Conservation (phyloP, 768 basidiomycete species). For the Cubamyces sp. region DNA sequence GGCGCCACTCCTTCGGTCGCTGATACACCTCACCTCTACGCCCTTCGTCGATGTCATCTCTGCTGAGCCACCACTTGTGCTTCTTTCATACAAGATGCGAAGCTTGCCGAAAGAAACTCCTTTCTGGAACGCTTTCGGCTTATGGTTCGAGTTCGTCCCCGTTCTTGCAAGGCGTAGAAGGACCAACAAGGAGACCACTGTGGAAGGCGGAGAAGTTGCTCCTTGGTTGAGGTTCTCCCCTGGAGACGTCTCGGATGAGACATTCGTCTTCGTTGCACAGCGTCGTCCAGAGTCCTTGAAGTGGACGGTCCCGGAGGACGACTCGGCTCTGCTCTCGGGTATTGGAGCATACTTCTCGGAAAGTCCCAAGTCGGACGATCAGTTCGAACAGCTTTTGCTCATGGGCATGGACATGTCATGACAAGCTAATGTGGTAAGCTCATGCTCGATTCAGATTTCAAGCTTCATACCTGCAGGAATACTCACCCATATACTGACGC, state of each 20-base stretch:
- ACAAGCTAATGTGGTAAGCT: background rate
- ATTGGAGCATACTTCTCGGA: conserved; percentile 52
- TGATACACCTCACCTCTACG: conserved; percentile 71
- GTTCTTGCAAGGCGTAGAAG: conserved; percentile 37
- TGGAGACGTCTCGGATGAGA: conserved; percentile 31
- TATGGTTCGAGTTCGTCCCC: conserved; percentile 72
- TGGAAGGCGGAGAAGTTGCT: conserved; percentile 3
- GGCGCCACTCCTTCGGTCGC: conserved; percentile 72
- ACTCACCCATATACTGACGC: too few relatives aligned
- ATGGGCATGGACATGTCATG: conserved; percentile 37
- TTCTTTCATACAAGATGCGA: conserved; percentile 79
- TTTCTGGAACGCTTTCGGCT: conserved; percentile 81
- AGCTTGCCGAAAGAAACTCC: conserved; percentile 71
- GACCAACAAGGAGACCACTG: background rate
- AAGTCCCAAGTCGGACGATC: conserved; percentile 60
- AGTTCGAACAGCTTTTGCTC: conserved; percentile 68
- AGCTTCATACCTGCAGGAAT: too few relatives aligned
- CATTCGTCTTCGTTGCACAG: conserved; percentile 64
- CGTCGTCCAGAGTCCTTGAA: conserved; percentile 59
- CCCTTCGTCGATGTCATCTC: conserved; percentile 36
- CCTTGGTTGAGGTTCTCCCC: conserved; percentile 31
- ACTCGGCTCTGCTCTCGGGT: conserved; percentile 61
- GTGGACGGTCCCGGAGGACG: conserved; percentile 57
- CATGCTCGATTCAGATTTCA: too few relatives aligned
- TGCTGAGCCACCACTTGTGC: conserved; percentile 40